A percentile compares a stretch with the other conserved stretches of the same genome.
Conservation (phyloP, 2,329 filamentous ascomycete species). For the Nemania abortiva region DNA sequence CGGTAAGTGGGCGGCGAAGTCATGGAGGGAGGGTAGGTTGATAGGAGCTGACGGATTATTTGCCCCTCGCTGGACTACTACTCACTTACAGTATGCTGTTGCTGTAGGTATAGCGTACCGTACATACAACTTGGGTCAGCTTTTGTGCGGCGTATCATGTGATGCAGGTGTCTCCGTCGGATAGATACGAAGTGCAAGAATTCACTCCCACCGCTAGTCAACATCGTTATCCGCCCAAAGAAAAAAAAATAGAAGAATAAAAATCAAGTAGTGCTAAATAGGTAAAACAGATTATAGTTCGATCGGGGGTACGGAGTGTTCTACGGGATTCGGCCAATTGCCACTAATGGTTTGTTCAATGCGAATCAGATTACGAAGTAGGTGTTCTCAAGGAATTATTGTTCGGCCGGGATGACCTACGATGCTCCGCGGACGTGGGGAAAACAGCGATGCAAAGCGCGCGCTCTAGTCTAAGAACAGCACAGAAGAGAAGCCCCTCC, state of each 20-base stretch:
- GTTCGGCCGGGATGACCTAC: background rate
- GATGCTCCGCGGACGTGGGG: constrained; percentile 20
- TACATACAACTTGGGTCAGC: constrained; percentile 3
- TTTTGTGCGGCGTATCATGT: constrained; percentile 22
- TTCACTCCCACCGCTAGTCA: background rate
- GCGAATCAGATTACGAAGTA: background rate
- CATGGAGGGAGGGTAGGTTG: background rate
- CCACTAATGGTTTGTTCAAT: background rate
- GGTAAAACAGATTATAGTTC: background rate
- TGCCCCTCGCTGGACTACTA: constrained; percentile 16
- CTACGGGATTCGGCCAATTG: constrained; percentile 7
- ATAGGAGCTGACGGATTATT: constrained; percentile 17
- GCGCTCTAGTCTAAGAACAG: background rate
- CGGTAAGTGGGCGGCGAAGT: background rate
- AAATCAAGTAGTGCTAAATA: background rate
- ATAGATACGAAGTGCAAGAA: constrained; percentile 5
- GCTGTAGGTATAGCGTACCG: constrained; percentile 4
- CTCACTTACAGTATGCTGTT: no score
- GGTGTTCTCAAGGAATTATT: background rate
- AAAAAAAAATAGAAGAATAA: background rate
- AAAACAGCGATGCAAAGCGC: constrained; percentile 10
- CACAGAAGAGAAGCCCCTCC: constrained; percentile 14
- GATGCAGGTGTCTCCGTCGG: constrained; percentile 14
- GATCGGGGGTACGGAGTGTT: background rate
- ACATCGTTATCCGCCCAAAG: background rate